phyloP scores from a whole-genome alignment of 1,139 yeast genomes.

The Hyphopichia pseudoburtonii region DNA sequence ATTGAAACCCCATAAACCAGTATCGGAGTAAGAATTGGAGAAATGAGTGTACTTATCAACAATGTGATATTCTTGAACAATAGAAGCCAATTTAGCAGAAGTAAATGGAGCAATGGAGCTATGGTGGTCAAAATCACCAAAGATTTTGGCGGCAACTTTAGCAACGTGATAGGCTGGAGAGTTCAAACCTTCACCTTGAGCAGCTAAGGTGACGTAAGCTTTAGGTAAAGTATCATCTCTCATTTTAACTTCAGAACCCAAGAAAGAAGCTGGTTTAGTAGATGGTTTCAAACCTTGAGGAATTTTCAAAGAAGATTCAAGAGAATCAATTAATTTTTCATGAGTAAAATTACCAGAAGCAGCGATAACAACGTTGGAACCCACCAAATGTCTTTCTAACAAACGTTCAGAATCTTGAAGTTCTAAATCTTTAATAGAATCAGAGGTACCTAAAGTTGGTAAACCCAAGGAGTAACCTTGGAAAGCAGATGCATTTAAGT shows the following conservation, averaged over 20 bases:
- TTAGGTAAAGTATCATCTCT: constrained; percentile 85
- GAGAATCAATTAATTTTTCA: constrained; percentile 63
- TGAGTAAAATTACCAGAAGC: constrained; percentile 74
- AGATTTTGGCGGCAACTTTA: constrained; percentile 70
- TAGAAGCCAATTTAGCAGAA: constrained; percentile 82
- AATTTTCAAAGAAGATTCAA: constrained; percentile 50
- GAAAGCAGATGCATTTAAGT: constrained; percentile 77
- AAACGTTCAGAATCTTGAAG: constrained; percentile 57
- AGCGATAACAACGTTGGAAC: constrained; percentile 66
- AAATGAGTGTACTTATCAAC: constrained; percentile 72
- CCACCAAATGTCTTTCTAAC: constrained; percentile 55
- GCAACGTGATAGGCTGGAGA: constrained; percentile 70
- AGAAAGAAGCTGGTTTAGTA: constrained; percentile 56
- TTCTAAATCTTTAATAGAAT: constrained; percentile 58
- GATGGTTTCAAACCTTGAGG: constrained; percentile 58
- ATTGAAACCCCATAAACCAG: constrained; percentile 82
- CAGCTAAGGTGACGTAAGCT: constrained; percentile 76
- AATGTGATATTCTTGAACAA: constrained; percentile 69
- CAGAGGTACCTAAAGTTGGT: constrained; percentile 73
- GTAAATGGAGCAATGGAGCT: constrained; percentile 63
- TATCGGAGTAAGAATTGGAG: constrained; percentile 68
- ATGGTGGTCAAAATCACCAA: constrained; percentile 57
- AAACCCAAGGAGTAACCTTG: constrained; percentile 78
- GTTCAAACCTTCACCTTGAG: constrained; percentile 61
- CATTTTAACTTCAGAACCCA: constrained; percentile 83